Conservation (phyloP, 345 rosid species). For the Corchorus olitorius region DNA sequence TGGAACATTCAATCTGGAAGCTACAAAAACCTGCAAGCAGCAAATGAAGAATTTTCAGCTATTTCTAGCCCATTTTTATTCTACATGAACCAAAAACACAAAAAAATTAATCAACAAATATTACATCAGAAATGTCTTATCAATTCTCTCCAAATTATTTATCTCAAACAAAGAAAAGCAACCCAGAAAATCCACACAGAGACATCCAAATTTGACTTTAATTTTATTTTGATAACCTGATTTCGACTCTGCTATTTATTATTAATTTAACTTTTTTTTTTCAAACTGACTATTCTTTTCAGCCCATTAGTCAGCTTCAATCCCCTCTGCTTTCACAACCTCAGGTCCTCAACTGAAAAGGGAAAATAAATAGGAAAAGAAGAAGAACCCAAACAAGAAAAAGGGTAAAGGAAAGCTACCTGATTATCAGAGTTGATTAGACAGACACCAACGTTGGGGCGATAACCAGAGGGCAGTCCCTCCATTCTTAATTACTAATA, state of each 20-base stretch:
- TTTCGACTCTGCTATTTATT: neutral
- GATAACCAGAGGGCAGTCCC: conserved; percentile 90
- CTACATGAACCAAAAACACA: neutral
- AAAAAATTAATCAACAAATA: neutral
- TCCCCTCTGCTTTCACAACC: neutral
- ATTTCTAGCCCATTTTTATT: neutral
- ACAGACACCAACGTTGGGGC: conserved; percentile 98
- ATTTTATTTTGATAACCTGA: neutral
- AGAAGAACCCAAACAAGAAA: neutral
- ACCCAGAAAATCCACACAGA: neutral
- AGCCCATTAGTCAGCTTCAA: neutral
- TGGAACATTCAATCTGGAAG: conserved; percentile 93
- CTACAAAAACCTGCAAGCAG: conserved; percentile 79
- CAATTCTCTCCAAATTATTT: neutral
- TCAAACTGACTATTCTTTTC: neutral
- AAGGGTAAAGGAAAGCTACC: conserved; percentile 37
- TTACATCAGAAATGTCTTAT: neutral
- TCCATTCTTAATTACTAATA: conserved; percentile 44
- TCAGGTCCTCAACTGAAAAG: too few species aligned
- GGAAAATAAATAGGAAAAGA: neutral
- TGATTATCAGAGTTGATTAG: conserved; percentile 85
- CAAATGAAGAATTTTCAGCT: conserved; percentile 16
- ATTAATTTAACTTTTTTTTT: neutral
- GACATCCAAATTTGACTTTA: neutral
- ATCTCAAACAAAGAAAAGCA: neutral